Evolutionary conservation across 2,329 filamentous ascomycete genomes (phyloP), one percentile per base, ranked within the genome.

Genomic region (Elsinoe australis): DNA sequence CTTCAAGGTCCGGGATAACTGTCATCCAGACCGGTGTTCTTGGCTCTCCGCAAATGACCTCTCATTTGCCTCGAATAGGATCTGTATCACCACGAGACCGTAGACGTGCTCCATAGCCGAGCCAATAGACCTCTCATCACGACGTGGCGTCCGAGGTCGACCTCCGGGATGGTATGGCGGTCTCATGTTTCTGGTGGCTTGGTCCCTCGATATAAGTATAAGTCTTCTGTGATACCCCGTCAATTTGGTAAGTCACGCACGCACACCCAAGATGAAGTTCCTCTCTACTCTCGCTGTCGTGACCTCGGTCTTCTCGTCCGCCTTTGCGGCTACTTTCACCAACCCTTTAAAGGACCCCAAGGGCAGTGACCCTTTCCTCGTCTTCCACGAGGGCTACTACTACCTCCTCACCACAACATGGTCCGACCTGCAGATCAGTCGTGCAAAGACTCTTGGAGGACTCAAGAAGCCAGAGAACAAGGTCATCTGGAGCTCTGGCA

Each of bases 401-500:
- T 78, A 79, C 52, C 63, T 80, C 21, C 69, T 76, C 54, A 73
- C 73, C 0, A 79, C 75, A 0, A 73, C 73, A 19, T 80, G 73
- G 74, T 71, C 64, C 1, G 65, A 79, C 52, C 63, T 81, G 9
- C 65, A 75, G 52, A 68, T 80, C n/a, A 70, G 73, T 0, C 66
- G 74, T 1, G 69, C 77, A 0, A 73, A 63, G 7, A 79, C 75
- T 0, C 61, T 80, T 4, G 69, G 71, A 24, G 75, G 74, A 0
- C 60, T 80, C n/a, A 76, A 77, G 63, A 72, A 67, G 0, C 74
- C 70, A 0, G 65, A 70, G 29, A 70, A 67, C 15, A 76, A 74
- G 53, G 61, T 58, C 2, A 71, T 79, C 21, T 79, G 73, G 63
- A 71, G 74, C 49, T 61, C 59, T 3, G 69, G 68, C 12, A 56